Conservation (phyloP, 2,329 filamentous ascomycete species). For the Lasiodiplodia theobromae region DNA sequence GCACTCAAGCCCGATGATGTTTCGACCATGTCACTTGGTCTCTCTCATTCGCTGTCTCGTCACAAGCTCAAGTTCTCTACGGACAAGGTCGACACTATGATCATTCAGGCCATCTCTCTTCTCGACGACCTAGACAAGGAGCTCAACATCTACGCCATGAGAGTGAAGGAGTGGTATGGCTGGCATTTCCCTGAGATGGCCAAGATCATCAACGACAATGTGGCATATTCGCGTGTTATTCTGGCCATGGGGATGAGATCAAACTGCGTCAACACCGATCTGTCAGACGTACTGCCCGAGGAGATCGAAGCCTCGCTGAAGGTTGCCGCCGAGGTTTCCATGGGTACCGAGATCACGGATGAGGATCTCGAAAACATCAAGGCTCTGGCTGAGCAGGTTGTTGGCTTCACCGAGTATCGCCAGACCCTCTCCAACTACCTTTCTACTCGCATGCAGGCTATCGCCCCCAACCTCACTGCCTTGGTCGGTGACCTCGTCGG, state of each 20-base stretch:
- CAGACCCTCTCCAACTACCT: slow-evolving; percentile 88
- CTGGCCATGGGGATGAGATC: slow-evolving; percentile 87
- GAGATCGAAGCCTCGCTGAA: slow-evolving; percentile 93
- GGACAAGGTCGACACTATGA: slow-evolving; percentile 99
- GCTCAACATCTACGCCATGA: slow-evolving; percentile 97
- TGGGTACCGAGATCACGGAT: slow-evolving; percentile 96
- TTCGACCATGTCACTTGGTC: slow-evolving; percentile 92
- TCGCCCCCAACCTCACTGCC: slow-evolving; percentile 93
- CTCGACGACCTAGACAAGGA: slow-evolving; percentile 98
- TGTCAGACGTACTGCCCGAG: slow-evolving; percentile 91
- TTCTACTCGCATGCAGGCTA: slow-evolving; percentile 91
- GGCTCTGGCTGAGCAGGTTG: slow-evolving; percentile 89
- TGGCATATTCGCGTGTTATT: slow-evolving; percentile 90
- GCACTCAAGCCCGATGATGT: slow-evolving; percentile 85
- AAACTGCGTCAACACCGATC: slow-evolving; percentile 76
- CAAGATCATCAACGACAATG: slow-evolving; percentile 95
- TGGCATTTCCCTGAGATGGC: slow-evolving; percentile 99
- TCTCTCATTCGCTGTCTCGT: slow-evolving; percentile 87
- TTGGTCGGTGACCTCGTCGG: slow-evolving; percentile 94
- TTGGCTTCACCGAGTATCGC: slow-evolving; percentile 90
- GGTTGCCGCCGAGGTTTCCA: slow-evolving; percentile 92
- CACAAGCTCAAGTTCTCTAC: slow-evolving; percentile 99
- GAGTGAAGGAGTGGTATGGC: slow-evolving; percentile 99
- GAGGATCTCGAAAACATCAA: slow-evolving; percentile 94
- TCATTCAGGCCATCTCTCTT: slow-evolving; percentile 88